Percentiles rank a stretch among this genome's conserved stretches.
These are phyloP conservation scores for Saccharomycopsis hybrid DNA, from an alignment of 1,139 yeast genomes.

Conservation along the genomic window DNA sequence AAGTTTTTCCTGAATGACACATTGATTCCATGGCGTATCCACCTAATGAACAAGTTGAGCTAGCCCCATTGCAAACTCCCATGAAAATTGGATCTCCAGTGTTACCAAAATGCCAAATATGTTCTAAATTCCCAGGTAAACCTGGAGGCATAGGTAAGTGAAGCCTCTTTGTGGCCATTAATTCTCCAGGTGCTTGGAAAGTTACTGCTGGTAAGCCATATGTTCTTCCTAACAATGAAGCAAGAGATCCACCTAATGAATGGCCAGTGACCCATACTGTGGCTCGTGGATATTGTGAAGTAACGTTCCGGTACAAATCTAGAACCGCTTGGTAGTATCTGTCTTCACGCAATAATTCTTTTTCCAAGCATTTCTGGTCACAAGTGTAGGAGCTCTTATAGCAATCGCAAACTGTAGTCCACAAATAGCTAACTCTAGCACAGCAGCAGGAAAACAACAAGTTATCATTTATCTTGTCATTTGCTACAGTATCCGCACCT, in stretches of 20 bases:
- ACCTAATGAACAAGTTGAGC: slow-evolving; percentile 81
- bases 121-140: slow-evolving; percentile 67
- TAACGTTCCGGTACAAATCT: slow-evolving; percentile 72
- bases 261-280: slow-evolving; percentile 93
- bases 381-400: slow-evolving; percentile 82
- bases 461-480: slow-evolving; percentile 84
- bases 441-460: slow-evolving; percentile 91
- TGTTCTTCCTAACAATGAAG: slow-evolving; percentile 78
- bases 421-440: slow-evolving; percentile 83
- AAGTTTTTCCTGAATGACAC: slow-evolving; percentile 87
- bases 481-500: slow-evolving; percentile 59
- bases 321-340: slow-evolving; percentile 77
- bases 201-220: slow-evolving; percentile 87
- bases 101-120: slow-evolving; percentile 93
- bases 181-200: slow-evolving; percentile 91
- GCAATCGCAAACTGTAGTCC: slow-evolving; percentile 97
- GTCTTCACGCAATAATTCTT: slow-evolving; percentile 66
- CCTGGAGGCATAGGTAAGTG: slow-evolving; percentile 96
- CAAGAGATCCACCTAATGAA: slow-evolving; percentile 87
- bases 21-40: slow-evolving; percentile 98
- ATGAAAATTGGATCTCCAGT: slow-evolving; percentile 95
- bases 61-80: slow-evolving; percentile 97
- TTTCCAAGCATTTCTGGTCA: slow-evolving; percentile 79
- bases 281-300: slow-evolving; percentile 58
- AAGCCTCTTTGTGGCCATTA: slow-evolving; percentile 71